Percentiles rank a stretch among this genome's conserved stretches.
Conservation (phyloP, 176 grass and related monocot genomes). For the Carex myosuroides region DNA sequence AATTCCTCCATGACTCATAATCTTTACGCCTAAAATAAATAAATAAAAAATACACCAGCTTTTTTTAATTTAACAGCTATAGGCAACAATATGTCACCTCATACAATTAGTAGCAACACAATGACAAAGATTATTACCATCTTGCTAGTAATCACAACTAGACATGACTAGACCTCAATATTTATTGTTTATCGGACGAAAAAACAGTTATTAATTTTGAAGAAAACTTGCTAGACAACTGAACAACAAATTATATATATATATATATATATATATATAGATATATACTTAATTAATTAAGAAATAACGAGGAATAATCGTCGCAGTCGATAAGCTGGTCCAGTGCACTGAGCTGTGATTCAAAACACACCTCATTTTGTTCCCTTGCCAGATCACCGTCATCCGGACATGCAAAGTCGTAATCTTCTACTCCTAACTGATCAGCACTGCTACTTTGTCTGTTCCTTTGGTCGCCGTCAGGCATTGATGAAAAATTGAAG, state of each 20-base stretch:
- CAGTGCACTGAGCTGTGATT: background rate
- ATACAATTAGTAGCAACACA: background rate
- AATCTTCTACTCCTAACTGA: constrained; percentile 27
- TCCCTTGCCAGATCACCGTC: background rate
- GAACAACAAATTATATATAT: background rate
- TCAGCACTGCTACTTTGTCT: constrained; percentile 13
- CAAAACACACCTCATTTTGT: constrained; percentile 5
- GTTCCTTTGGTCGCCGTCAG: background rate
- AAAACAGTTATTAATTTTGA: background rate
- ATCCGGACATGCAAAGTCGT: background rate
- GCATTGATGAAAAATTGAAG: constrained; percentile 18
- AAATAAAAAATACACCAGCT: background rate
- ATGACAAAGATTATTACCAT: background rate
- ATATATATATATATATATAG: background rate
- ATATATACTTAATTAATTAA: background rate
- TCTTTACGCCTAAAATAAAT: background rate
- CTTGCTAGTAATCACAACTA: background rate
- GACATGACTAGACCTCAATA: background rate
- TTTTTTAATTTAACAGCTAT: background rate
- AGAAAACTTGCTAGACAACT: background rate
- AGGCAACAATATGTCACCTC: background rate
- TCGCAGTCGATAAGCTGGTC: constrained; percentile 2
- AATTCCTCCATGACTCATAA: background rate
- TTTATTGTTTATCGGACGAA: constrained; percentile 1
- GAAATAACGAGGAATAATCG: constrained; percentile 23